Evolutionary conservation across 345 rosid genomes (phyloP).

Genomic region (Geranium rotundifolium): DNA sequence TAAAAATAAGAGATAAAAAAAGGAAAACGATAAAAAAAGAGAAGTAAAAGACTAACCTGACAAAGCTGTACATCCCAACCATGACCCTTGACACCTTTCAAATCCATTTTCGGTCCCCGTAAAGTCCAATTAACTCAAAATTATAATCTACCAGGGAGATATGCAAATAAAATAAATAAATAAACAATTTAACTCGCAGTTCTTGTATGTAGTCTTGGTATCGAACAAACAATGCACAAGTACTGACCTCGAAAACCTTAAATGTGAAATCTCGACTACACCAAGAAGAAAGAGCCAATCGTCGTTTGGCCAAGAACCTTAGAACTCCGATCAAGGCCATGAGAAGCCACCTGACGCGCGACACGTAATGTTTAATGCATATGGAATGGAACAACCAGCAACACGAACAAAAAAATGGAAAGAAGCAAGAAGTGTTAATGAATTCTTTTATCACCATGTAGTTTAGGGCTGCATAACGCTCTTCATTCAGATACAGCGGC

Average conservation of each 20-base stretch:
- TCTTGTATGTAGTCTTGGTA: too few species aligned
- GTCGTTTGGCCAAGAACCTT: conserved; percentile 74
- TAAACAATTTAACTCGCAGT: not conserved
- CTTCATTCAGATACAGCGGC: conserved; percentile 82
- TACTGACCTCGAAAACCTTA: conserved; percentile 11
- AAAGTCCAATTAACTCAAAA: not conserved
- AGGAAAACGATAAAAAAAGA: not conserved
- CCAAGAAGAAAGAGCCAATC: conserved; percentile 36
- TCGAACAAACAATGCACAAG: not conserved
- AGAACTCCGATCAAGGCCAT: conserved; percentile 75
- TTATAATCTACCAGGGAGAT: not conserved
- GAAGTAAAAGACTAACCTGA: conserved; percentile 11
- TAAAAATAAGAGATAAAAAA: not conserved
- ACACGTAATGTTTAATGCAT: not conserved
- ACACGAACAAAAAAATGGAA: not conserved
- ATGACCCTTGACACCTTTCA: conserved; percentile 6
- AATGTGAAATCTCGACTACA: conserved; percentile 21
- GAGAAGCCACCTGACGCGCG: conserved; percentile 71
- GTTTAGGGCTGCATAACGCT: conserved; percentile 82
- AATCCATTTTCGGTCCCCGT: conserved; percentile 2
- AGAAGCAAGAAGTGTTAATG: not conserved
- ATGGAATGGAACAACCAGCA: not conserved
- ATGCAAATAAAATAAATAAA: not conserved
- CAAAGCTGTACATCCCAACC: conserved; percentile 9
- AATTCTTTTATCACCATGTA: conserved; percentile 47